Conservation (phyloP, 2,329 filamentous ascomycete species). For the Curvularia spicifera region DNA sequence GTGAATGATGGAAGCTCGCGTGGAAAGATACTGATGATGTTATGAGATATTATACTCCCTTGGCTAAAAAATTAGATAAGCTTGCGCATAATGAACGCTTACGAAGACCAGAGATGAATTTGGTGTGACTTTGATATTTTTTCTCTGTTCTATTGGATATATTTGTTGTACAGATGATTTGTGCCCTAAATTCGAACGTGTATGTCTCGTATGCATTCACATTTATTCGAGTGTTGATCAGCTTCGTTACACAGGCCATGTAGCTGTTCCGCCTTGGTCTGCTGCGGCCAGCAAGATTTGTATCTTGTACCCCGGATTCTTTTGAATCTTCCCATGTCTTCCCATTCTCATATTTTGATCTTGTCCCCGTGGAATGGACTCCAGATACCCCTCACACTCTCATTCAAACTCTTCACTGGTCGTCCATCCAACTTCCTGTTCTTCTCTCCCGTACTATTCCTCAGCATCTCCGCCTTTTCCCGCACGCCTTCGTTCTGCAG, state of each 20-base stretch:
- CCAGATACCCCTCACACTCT: conserved; percentile 71
- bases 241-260: background rate
- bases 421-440: conserved; percentile 62
- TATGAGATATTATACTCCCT: conserved; percentile 1
- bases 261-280: background rate
- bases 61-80: conserved; percentile 5
- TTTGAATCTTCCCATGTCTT: background rate
- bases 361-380: conserved; percentile 66
- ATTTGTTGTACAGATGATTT: conserved; percentile 32
- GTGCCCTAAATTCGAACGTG: conserved; percentile 1
- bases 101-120: conserved; percentile 1
- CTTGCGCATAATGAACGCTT: conserved; percentile 14
- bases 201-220: background rate
- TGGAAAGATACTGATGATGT: conserved; percentile 2
- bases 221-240: background rate
- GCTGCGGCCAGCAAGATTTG: background rate
- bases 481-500: conserved; percentile 80
- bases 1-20: conserved; percentile 37
- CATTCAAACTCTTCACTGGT: conserved; percentile 66
- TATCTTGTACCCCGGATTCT: background rate
- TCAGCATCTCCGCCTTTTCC: conserved; percentile 76
- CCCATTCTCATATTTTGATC: conserved; percentile 36
- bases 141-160: conserved; percentile 18
- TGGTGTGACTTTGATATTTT: background rate
- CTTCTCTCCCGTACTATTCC: conserved; percentile 78